Conservation (phyloP, 768 basidiomycete species). For the Trametes cubensis region DNA sequence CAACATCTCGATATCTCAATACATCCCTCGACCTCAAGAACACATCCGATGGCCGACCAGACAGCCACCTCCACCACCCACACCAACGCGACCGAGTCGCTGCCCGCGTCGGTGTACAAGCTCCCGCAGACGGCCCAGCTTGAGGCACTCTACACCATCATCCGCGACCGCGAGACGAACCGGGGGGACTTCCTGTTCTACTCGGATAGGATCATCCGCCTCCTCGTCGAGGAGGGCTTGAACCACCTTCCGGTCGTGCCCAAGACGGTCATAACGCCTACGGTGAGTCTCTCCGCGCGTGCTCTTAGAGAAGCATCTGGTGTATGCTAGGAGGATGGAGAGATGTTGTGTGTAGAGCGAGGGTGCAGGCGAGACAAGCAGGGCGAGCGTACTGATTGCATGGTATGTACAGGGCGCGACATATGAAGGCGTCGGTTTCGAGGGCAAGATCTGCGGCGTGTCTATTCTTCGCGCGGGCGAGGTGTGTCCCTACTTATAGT, state of each 20-base stretch:
- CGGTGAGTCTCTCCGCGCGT: slow-evolving; percentile 44
- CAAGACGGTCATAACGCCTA: slow-evolving; percentile 80
- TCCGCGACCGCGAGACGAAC: slow-evolving; percentile 83
- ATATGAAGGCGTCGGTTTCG: slow-evolving; percentile 92
- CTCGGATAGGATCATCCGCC: slow-evolving; percentile 86
- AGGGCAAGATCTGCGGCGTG: slow-evolving; percentile 96
- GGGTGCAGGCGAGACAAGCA: too few relatives aligned
- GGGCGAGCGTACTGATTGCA: not conserved
- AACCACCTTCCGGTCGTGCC: slow-evolving; percentile 84
- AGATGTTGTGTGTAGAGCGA: too few relatives aligned
- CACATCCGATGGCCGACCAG: not conserved
- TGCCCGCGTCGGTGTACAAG: slow-evolving; percentile 86
- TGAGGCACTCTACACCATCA: slow-evolving; percentile 94
- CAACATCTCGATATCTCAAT: not conserved
- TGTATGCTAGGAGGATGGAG: too few relatives aligned
- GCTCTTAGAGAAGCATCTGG: too few relatives aligned
- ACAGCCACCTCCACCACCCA: not conserved
- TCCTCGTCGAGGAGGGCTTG: slow-evolving; percentile 82
- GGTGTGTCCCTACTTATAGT: slow-evolving; percentile 42
- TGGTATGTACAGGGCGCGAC: slow-evolving; percentile 58
- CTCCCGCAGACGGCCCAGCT: slow-evolving; percentile 90
- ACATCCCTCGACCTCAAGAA: not conserved
- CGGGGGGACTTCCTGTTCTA: slow-evolving; percentile 97
- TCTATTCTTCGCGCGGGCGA: slow-evolving; percentile 94
- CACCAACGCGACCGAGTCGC: slow-evolving; percentile 30